phyloP scores from a whole-genome alignment of 768 basidiomycete genomes.

The Flagelloscypha sp. region DNA sequence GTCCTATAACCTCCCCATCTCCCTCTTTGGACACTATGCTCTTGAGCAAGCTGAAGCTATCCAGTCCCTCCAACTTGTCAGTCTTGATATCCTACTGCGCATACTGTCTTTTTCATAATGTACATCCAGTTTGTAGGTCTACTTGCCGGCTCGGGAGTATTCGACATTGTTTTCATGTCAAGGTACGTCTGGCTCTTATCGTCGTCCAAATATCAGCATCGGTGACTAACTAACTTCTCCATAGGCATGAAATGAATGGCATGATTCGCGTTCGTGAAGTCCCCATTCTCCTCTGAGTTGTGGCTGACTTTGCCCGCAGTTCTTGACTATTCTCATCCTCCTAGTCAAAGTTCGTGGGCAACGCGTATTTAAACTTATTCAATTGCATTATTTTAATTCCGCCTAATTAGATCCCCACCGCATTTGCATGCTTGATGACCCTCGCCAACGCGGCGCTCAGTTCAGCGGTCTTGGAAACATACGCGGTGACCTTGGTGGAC shows the following conservation, averaged over 20 bases:
- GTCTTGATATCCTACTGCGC: constrained; percentile 9
- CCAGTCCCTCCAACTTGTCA: constrained; percentile 58
- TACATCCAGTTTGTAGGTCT: constrained; percentile 52
- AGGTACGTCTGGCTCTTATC: too few relatives aligned
- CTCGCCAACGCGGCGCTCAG: constrained; percentile 52
- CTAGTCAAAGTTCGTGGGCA: constrained; percentile 43
- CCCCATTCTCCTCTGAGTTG: too few relatives aligned
- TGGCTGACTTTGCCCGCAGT: too few relatives aligned
- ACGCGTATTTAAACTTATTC: background rate
- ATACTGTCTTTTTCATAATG: background rate
- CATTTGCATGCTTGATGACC: constrained; percentile 39
- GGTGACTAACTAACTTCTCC: too few relatives aligned
- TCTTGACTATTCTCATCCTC: constrained; percentile 47
- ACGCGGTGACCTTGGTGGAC: constrained; percentile 39
- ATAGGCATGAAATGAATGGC: too few relatives aligned
- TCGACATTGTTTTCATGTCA: constrained; percentile 67
- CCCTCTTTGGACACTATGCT: constrained; percentile 68
- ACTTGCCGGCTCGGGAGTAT: constrained; percentile 50
- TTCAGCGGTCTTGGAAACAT: constrained; percentile 43
- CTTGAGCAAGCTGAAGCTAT: constrained; percentile 60
- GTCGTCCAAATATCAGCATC: too few relatives aligned
- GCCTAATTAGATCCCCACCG: constrained; percentile 48
- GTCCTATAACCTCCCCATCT: constrained; percentile 74
- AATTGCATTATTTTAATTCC: background rate
- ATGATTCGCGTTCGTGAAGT: too few relatives aligned